Evolutionary conservation across 495 filamentous ascomycete genomes (phyloP), one percentile per base, ranked within the genome.

Genomic region (Tuber aestivum): DNA sequence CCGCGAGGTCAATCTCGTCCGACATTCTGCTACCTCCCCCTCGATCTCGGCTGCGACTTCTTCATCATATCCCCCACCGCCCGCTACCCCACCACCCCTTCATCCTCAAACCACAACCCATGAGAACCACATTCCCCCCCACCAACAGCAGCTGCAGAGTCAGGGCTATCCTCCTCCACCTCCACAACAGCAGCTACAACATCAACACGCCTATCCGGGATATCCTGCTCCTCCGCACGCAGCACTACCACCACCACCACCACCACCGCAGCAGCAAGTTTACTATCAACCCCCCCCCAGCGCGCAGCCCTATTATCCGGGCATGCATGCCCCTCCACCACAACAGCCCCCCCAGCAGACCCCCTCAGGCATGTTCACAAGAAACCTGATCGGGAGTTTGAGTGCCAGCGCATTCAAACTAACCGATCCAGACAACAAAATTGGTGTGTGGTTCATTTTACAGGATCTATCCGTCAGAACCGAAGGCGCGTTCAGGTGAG

Each of bases 401-500:
- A 91, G 92, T 70, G 94, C 94, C 70, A 97, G 93, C 83, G 95
- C 95, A 5, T 96, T 95, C 83, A 90, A 92, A 70, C 87, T 99
- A 72, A 90, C 89, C 0, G 94, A 99, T 76, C 89, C 91, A 0
- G 89, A 92, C 61, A 91, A 94, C 78, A 92, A 94, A 83, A 91
- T 93, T 75, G 94, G 94, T 16, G 94, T 97, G 70, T 99, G 95
- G 95, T 99, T 99, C 79, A 93, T 99, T 76, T 86, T 98, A 61
- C 95, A 97, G 84, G 95, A 99, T 86, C 85, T 99, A 20, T 97
- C 93, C 80, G 94, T 99, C 40, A 87, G 95, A 70, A 97, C 94
- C 12, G 95, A 99, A 83, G 95, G 95, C 23, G 86, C 85, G 72
- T 99, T 97, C 85, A 88, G 94, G 94, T 96, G 88, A 78, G 88